Conservation (phyloP, 2,329 filamentous ascomycete genomes). For the Neopestalotiopsis rosae region DNA sequence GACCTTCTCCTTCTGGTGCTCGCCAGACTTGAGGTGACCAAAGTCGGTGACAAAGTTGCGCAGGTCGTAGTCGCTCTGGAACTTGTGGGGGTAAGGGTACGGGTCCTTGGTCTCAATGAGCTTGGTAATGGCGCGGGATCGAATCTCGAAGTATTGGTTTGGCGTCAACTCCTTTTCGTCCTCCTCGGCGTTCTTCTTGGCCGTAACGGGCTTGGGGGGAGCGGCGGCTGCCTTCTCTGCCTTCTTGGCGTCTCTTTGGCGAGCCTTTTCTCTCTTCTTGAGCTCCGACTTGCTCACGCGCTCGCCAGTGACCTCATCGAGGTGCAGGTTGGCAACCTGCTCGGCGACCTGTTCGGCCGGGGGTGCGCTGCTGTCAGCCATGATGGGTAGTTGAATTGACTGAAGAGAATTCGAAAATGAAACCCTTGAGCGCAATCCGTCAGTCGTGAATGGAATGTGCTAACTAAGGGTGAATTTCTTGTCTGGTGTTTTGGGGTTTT, state of each 20-base stretch:
- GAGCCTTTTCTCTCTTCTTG: constrained; percentile 95
- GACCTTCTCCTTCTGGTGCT: constrained; percentile 75
- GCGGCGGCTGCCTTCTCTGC: constrained; percentile 78
- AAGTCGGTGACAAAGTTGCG: constrained; percentile 81
- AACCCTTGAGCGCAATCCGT: constrained; percentile 22
- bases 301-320: constrained; percentile 95
- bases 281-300: constrained; percentile 82
- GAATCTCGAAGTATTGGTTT: constrained; percentile 91
- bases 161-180: constrained; percentile 62
- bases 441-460: constrained; percentile 21
- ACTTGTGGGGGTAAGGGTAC: constrained; percentile 93
- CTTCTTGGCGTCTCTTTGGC: constrained; percentile 88
- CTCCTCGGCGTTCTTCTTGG: constrained; percentile 56
- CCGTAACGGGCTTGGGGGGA: constrained; percentile 66
- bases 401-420: neutral
- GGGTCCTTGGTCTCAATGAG: constrained; percentile 74
- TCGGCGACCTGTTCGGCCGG: constrained; percentile 60
- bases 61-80: constrained; percentile 84
- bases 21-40: constrained; percentile 84
- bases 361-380: constrained; percentile 19
- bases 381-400: neutral
- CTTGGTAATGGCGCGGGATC: constrained; percentile 80
- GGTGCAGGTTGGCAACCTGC: constrained; percentile 73
- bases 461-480: neutral
- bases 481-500: neutral